phyloP scores from a whole-genome alignment of 2,329 filamentous ascomycete species.

The Pseudogymnoascus sp. region DNA sequence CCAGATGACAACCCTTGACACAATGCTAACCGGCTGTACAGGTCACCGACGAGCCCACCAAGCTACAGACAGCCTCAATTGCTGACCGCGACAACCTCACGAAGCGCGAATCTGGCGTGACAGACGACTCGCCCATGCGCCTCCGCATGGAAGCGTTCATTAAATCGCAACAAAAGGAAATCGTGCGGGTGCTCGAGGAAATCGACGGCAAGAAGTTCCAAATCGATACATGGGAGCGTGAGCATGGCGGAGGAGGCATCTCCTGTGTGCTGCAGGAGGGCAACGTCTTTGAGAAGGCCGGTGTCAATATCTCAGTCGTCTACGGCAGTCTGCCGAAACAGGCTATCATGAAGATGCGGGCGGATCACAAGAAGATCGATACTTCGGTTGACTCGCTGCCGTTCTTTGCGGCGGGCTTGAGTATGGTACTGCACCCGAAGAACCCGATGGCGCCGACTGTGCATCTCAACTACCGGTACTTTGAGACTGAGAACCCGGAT shows the following conservation, averaged over 20 bases:
- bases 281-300: conserved; percentile 95
- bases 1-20: conserved; percentile 1
- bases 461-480: conserved; percentile 97
- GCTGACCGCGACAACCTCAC: conserved; percentile 75
- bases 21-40: conserved; percentile 18
- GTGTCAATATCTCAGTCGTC: conserved; percentile 89
- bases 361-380: conserved; percentile 84
- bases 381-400: conserved; percentile 71
- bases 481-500: conserved; percentile 84
- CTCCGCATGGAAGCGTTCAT: conserved; percentile 96
- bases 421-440: conserved; percentile 82
- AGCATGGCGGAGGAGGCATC: conserved; percentile 84
- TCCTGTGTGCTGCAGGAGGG: conserved; percentile 93
- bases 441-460: conserved; percentile 98
- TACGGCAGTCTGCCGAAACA: conserved; percentile 83
- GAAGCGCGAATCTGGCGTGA: conserved; percentile 70
- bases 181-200: conserved; percentile 72
- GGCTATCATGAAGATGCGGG: conserved; percentile 87
- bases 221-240: conserved; percentile 77
- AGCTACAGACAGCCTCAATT: conserved; percentile 58
- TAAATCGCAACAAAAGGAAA: conserved; percentile 82
- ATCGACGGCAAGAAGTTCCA: conserved; percentile 78
- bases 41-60: conserved; percentile 28
- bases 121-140: conserved; percentile 80
- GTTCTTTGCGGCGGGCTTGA: conserved; percentile 92